Evolutionary conservation across 1,284 basidiomycete genomes (phyloP).

Genomic region (Phylloporus gajari): DNA sequence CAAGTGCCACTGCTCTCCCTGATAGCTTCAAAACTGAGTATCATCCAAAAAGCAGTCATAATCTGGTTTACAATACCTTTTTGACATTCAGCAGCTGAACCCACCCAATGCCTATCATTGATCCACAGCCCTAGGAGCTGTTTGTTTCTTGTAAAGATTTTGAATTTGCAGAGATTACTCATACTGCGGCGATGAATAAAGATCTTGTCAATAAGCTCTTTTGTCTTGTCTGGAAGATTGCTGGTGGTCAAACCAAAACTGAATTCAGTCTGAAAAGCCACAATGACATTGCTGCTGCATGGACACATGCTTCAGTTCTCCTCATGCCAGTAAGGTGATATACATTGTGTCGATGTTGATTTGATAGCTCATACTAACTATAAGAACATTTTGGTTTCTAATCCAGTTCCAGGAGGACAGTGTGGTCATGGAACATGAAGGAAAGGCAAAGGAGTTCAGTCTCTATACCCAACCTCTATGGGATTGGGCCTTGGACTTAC

Average conservation of each 20-base stretch:
- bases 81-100: neutral
- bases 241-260: neutral
- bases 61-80: neutral
- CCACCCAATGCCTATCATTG: neutral
- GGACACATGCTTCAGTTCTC: neutral
- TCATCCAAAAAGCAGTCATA: neutral
- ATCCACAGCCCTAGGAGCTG: neutral
- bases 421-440: neutral
- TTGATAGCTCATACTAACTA: neutral
- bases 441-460: neutral
- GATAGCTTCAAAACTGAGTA: neutral
- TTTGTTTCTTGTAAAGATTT: neutral
- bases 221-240: neutral
- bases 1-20: neutral
- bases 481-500: slow-evolving; percentile 40
- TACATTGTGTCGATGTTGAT: neutral
- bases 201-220: neutral
- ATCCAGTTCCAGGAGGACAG: neutral
- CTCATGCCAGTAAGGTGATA: neutral
- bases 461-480: slow-evolving; percentile 25
- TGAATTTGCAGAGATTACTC: neutral
- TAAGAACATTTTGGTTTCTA: neutral
- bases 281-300: neutral
- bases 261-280: neutral
- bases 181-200: neutral